Base-by-base conservation (phyloP, 2,329 filamentous ascomycete species). In the Paecilomyces fulvus region DNA sequence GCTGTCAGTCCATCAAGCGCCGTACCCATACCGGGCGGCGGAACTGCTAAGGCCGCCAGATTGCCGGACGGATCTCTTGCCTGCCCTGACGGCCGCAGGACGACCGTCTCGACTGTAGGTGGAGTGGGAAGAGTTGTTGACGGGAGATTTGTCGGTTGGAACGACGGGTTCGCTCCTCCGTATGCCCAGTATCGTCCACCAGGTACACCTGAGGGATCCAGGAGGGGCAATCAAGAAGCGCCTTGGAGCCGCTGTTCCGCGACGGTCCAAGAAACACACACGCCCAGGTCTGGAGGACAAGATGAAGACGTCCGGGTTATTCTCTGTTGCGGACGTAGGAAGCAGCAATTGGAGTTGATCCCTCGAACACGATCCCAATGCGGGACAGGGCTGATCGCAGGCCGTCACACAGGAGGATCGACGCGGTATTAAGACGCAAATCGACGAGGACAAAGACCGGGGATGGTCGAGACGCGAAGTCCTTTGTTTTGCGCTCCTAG, bases 41-140 rank as follows among this genome's bases (percentile, higher is more conserved):
- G 80, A 65, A 81, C 77, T 68, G 83, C 80, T 65, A 82, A 80
- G 69, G 83, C 79, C 77, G 83, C 83, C 83, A 86, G 80, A 75
- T 77, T 83, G 77, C 72, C 78, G 73, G 75, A 61, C 30, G 60
- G 75, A 65, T 78, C 72, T 70, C 71, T 70, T 55, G 67, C 65
- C 67, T 69, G 73, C 68, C 68, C 68, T 64, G 66, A 66, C 67
- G 74, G 73, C 66, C 74, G 65, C 58, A 62, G 72, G 65, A 64
- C 59, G 49, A 74, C 73, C 60, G 72, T 68, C 60, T 70, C 71
- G 25, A 62, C 54, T 55, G 69, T 68, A 56, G 75, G 71, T 56
- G 74, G 71, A 63, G 69, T 73, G 61, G 69, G 68, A 50, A 74
- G 61, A 54, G 71, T 71, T 55, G 71, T 66, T 63, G 74, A 64